Conservation (phyloP, 2,329 filamentous ascomycete species). For the Macrophomina pseudophaseolina region DNA sequence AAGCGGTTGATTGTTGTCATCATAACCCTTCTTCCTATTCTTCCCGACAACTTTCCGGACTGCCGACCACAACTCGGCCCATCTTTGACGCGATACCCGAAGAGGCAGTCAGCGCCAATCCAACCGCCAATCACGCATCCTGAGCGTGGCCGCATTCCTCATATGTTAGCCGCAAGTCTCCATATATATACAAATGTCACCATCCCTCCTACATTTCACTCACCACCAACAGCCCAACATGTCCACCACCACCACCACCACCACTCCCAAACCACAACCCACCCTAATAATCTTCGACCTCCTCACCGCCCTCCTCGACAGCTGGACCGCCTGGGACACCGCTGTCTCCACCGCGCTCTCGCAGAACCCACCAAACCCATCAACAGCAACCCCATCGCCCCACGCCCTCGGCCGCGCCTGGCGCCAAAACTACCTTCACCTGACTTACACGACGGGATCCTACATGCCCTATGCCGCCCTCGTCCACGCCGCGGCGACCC, state of each 20-base stretch:
- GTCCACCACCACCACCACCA: not conserved
- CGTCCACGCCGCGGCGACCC: constrained; percentile 31
- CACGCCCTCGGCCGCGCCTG: constrained; percentile 32
- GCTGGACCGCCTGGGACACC: constrained; percentile 46
- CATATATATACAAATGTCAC: too few relatives aligned
- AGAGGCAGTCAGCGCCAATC: constrained; percentile 5
- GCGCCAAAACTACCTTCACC: constrained; percentile 46
- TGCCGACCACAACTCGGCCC: not conserved
- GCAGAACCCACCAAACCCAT: not conserved
- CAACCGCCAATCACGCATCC: not conserved
- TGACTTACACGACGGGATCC: constrained; percentile 43
- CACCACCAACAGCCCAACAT: not conserved
- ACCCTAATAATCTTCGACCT: constrained; percentile 49
- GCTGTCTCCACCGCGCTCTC: constrained; percentile 29
- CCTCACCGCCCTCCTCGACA: constrained; percentile 48
- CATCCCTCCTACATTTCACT: not conserved
- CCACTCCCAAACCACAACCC: constrained; percentile 11
- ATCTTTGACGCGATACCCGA: not conserved
- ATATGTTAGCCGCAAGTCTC: too few relatives aligned
- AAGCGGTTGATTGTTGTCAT: not conserved
- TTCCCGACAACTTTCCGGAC: constrained; percentile 9
- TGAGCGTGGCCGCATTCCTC: not conserved
- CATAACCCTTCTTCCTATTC: not conserved
- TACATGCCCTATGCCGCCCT: constrained; percentile 39
- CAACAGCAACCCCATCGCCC: not conserved